These are phyloP conservation scores for Phytophthora melonis DNA, from an alignment of 352 stramenopile genomes.

Conservation along the genomic window DNA sequence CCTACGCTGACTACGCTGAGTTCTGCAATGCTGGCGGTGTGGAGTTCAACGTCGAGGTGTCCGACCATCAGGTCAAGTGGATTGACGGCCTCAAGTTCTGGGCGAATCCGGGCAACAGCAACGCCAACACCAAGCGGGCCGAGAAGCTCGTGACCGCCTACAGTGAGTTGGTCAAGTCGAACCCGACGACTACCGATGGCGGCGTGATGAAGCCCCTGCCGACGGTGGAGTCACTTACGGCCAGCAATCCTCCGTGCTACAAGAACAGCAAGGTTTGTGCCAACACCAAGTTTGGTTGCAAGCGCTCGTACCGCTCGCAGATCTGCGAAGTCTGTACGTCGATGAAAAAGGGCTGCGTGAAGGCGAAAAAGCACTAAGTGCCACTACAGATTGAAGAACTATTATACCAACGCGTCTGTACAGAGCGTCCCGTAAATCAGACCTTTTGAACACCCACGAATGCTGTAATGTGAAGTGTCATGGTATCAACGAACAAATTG, in stretches of 20 bases:
- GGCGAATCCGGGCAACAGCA: conserved; percentile 51
- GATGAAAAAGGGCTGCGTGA: conserved; percentile 31
- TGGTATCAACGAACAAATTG: too few species aligned
- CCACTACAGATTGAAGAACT: too few species aligned
- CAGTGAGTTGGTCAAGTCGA: conserved; percentile 36
- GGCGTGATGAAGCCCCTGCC: conserved; percentile 61
- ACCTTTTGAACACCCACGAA: too few species aligned
- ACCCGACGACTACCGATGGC: conserved; percentile 44
- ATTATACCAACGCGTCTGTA: background rate
- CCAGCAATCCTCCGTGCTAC: conserved; percentile 67
- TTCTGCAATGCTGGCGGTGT: conserved; percentile 67
- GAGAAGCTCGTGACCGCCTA: conserved; percentile 62
- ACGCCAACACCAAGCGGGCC: conserved; percentile 57
- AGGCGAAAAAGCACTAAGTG: background rate
- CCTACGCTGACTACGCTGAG: conserved; percentile 61
- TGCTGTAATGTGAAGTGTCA: too few species aligned
- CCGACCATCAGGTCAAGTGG: conserved; percentile 35
- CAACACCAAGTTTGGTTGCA: conserved; percentile 56
- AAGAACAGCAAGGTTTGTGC: conserved; percentile 64
- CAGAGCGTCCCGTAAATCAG: too few species aligned
- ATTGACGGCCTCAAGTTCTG: conserved; percentile 71
- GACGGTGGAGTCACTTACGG: conserved; percentile 39
- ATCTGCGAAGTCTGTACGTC: conserved; percentile 65
- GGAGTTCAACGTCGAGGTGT: conserved; percentile 57
- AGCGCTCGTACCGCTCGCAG: conserved; percentile 60